Evolutionary conservation across 108 stramenopile species (phyloP), one percentile per base, ranked within the genome.

Genomic region (Craspedostauros australis): DNA sequence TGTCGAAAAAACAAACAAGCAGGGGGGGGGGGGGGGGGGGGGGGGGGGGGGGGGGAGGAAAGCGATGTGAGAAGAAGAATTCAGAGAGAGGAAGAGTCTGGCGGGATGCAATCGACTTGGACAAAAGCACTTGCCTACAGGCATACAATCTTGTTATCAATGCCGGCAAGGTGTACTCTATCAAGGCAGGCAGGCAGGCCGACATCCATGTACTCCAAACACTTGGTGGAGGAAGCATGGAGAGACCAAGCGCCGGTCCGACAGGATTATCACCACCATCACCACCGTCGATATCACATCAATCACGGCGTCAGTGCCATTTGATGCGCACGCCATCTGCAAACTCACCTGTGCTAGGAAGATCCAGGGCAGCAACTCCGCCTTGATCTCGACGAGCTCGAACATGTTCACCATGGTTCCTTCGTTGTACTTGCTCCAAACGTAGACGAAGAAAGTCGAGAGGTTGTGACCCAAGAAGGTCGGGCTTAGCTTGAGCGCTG

Each of bases 381-480:
- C 91, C 46, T 77, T 55, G 18, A 82, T 77, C 54, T 76, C 85
- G 62, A 89, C 87, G 46, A 98, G 49, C 37, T 95, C 97, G 62
- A 96, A 91, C 66, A 98, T 76, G 42, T 85, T 91, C 27, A 96
- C 94, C 51, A 94, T 82, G 63, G 84, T 24, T n/a, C 95, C 96
- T 70, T 96, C 95, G 62, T 89, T 87, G 29, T 84, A 86, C 29
- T 95, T 74, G 46, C 89, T 88, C 97, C 97, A 98, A 25, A 98
- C 75, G 53, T 95, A 96, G 5, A 96, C 95, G 43, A 96, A 54
- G 76, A 88, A 98, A 12, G 94, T 94, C 23, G 75, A 83, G 37
- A 98, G 70, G 70, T 96, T 98, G 68, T 96, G 93, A 14, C 93
- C 95, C 56, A 96, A 56, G 56, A 94, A 89, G 21, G 66, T 61